Conservation (phyloP, 1,139 yeast genomes). For the Eremothecium coryli region DNA sequence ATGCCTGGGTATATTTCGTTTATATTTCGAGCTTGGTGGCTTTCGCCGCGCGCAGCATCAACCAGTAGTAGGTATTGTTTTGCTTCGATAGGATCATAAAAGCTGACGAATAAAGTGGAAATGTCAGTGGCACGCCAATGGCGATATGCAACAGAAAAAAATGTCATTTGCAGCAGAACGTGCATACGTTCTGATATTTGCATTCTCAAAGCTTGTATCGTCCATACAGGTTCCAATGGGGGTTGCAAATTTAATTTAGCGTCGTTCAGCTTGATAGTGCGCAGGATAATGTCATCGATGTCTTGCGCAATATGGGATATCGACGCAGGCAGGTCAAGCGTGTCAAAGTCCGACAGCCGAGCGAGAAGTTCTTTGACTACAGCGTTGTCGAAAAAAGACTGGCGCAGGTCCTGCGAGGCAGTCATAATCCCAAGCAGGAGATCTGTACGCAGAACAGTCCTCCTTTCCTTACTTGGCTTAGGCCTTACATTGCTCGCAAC, state of each 20-base stretch:
- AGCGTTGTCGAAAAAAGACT: conserved; percentile 2
- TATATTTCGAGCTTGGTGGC: neutral
- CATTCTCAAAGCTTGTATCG: conserved; percentile 1
- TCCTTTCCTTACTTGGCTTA: conserved; percentile 1
- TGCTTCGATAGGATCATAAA: conserved; percentile 3
- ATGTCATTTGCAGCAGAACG: conserved; percentile 1
- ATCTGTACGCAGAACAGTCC: conserved; percentile 6
- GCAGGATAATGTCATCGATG: conserved; percentile 2
- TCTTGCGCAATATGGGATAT: conserved; percentile 4
- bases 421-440: conserved; percentile 4
- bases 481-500: neutral
- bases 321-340: conserved; percentile 6
- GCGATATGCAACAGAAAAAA: conserved; percentile 2
- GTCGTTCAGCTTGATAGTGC: conserved; percentile 1
- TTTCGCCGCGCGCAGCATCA: neutral
- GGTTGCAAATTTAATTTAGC: neutral
- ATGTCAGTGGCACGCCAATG: conserved; percentile 1
- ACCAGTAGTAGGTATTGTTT: conserved; percentile 1
- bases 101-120: neutral
- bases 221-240: neutral
- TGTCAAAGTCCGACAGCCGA: conserved; percentile 5
- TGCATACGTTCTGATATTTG: conserved; percentile 3
- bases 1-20: conserved; percentile 2
- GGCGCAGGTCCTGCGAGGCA: conserved; percentile 6
- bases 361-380: conserved; percentile 5